Base-by-base conservation (phyloP, 768 basidiomycete genomes). In the Rhizopogon vinicolor region DNA sequence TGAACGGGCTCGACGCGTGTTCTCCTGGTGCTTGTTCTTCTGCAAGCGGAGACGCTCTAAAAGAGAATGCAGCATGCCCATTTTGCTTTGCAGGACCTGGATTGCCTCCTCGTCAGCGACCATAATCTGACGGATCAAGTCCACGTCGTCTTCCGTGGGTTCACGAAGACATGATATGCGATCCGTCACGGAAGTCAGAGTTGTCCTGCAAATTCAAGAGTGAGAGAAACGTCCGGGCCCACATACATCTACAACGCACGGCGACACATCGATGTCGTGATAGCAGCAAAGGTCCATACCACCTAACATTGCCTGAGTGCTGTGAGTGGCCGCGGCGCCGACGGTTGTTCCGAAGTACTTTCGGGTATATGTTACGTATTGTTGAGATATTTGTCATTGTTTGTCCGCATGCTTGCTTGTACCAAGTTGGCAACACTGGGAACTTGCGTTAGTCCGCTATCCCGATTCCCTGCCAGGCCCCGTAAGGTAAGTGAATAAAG, bases 1-100 rank as follows among this genome's bases (percentile, higher is more conserved):
- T 29, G 81, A 78, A 58, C 71, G 73, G 60, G 67, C 77, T 33
- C 69, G 71, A 35, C 69, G 70, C 55, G 83, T 78, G 28, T 70
- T 67, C n/a, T 72, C 68, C 45, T 70, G 56, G 62, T 83, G 75
- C 52, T 72, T 65, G 41, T 63, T 60, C 65, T 75, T 79, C 61
- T 71, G 71, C 52, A 75, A 68, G 54, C 77, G 72, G 19, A 84
- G 68, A 48, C 67, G 70, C 41, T 75, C 72, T 43, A 82, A 65
- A 12, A 72, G 66, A 41, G 65, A 65, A 57, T 73, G 62, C 33
- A 81, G 67, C n/a, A 44, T 55, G 31, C 75, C 71, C 22, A 82
- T 79, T 59, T 79, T 71, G 10, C 61, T 62, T 40, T 84, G 74
- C 40, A 84, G 63, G 28, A 56, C 54, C 16, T 57, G 60, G 45